Evolutionary conservation across 2,329 filamentous ascomycete species (phyloP).

Genomic region (Arthrobotrys sphaeroides): DNA sequence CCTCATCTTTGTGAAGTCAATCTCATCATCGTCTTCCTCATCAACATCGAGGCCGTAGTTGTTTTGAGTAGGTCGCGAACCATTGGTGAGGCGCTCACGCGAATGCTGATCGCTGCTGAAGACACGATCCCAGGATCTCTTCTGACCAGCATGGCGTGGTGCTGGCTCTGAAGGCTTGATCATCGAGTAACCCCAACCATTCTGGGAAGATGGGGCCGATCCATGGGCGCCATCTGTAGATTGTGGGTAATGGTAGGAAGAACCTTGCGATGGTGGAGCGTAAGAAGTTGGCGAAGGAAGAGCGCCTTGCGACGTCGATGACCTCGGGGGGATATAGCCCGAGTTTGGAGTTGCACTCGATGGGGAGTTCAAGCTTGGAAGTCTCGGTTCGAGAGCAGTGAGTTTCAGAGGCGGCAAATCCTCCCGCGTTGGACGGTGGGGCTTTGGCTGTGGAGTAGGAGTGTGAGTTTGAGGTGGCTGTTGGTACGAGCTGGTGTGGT

Average conservation of each 20-base stretch:
- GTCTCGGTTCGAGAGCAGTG: constrained; percentile 47
- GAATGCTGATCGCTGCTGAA: constrained; percentile 57
- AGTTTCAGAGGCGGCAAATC: constrained; percentile 50
- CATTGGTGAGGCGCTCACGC: constrained; percentile 56
- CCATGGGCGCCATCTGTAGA: constrained; percentile 40
- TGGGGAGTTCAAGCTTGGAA: constrained; percentile 47
- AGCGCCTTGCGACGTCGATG: constrained; percentile 54
- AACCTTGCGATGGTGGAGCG: constrained; percentile 36
- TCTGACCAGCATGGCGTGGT: constrained; percentile 55
- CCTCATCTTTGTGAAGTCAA: constrained; percentile 57
- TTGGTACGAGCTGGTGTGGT: constrained; percentile 37
- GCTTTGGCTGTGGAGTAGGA: constrained; percentile 48
- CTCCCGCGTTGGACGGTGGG: constrained; percentile 43
- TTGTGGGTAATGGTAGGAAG: constrained; percentile 36
- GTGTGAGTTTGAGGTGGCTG: constrained; percentile 51
- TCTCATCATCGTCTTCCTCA: constrained; percentile 57
- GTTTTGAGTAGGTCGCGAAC: constrained; percentile 55
- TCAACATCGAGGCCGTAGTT: constrained; percentile 52
- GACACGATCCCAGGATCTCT: constrained; percentile 57
- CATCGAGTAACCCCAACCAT: constrained; percentile 54
- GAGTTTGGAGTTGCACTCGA: constrained; percentile 50
- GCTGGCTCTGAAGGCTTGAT: constrained; percentile 54
- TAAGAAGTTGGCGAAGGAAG: constrained; percentile 56
- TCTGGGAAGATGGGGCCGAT: constrained; percentile 52
- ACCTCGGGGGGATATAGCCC: constrained; percentile 42